phyloP scores from a whole-genome alignment of 768 basidiomycete genomes.

The Lentinula detonsa region DNA sequence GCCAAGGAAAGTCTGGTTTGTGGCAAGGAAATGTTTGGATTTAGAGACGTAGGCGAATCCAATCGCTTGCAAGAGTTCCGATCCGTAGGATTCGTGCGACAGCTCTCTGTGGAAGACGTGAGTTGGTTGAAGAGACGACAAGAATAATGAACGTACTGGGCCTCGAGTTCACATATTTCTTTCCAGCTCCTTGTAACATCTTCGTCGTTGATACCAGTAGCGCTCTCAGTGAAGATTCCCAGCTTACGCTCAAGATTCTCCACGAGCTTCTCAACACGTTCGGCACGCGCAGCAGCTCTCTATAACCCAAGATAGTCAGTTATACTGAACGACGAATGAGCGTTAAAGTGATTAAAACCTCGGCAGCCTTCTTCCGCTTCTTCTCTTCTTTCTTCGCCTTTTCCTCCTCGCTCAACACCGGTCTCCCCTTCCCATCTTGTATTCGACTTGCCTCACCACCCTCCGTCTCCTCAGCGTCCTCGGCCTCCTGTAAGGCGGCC shows the following conservation, averaged over 20 bases:
- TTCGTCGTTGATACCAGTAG: conserved; percentile 58
- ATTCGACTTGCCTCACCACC: conserved; percentile 26
- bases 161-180: conserved; percentile 75
- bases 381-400: conserved; percentile 71
- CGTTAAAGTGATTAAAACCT: conserved; percentile 38
- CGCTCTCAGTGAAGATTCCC: conserved; percentile 83
- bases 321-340: conserved; percentile 1
- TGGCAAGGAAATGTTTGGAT: conserved; percentile 77
- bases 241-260: conserved; percentile 79
- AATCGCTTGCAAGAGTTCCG: conserved; percentile 78
- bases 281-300: conserved; percentile 78
- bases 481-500: conserved; percentile 82
- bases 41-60: conserved; percentile 83
- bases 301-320: conserved; percentile 17
- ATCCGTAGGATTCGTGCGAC: conserved; percentile 81
- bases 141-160: conserved; percentile 50
- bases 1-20: conserved; percentile 66
- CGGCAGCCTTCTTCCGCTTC: conserved; percentile 55
- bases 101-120: conserved; percentile 51
- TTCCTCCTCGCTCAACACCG: conserved; percentile 62
- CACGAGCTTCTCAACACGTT: conserved; percentile 70
- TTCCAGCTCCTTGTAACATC: conserved; percentile 71
- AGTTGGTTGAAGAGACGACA: background rate
- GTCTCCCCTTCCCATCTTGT: conserved; percentile 47
- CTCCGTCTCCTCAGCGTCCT: conserved; percentile 50